phyloP scores from a whole-genome alignment of 2,329 filamentous ascomycete genomes.

The Ophiostoma pallidulum region DNA sequence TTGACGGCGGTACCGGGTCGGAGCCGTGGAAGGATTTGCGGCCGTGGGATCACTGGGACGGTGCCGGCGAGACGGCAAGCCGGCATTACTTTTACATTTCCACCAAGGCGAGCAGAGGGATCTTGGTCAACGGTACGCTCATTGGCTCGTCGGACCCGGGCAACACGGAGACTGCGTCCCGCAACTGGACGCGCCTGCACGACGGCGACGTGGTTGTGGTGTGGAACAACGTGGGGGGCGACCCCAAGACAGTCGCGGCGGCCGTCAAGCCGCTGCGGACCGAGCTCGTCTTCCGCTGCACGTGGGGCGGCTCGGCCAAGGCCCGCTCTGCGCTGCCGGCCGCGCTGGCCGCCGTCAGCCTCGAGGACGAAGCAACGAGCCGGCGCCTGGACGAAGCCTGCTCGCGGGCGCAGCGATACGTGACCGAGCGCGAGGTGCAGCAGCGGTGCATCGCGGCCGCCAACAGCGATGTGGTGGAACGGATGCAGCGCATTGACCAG shows the following conservation, averaged over 20 bases:
- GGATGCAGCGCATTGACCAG: constrained; percentile 31
- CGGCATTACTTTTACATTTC: constrained; percentile 61
- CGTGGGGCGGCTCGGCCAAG: constrained; percentile 45
- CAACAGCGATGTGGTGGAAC: constrained; percentile 33
- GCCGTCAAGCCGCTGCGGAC: constrained; percentile 17
- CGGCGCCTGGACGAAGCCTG: constrained; percentile 41
- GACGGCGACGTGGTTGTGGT: constrained; percentile 70
- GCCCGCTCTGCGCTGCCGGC: constrained; percentile 23
- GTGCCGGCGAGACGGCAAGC: constrained; percentile 35
- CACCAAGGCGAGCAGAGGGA: constrained; percentile 67
- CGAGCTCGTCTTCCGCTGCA: constrained; percentile 43
- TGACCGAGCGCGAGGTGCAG: constrained; percentile 32
- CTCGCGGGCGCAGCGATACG: constrained; percentile 34
- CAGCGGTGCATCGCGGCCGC: constrained; percentile 34
- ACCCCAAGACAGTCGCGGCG: constrained; percentile 9
- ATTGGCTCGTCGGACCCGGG: constrained; percentile 49
- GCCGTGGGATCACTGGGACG: constrained; percentile 44
- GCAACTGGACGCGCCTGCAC: constrained; percentile 59
- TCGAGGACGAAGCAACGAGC: constrained; percentile 32
- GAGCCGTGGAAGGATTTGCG: constrained; percentile 46
- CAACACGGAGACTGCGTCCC: constrained; percentile 45
- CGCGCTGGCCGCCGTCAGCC: constrained; percentile 17
- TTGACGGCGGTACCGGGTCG: constrained; percentile 53
- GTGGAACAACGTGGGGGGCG: constrained; percentile 45
- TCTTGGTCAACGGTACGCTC: constrained; percentile 64